These are phyloP conservation scores for Mycena citricolor DNA, from an alignment of 1,284 basidiomycete genomes.

Conservation along the genomic window DNA sequence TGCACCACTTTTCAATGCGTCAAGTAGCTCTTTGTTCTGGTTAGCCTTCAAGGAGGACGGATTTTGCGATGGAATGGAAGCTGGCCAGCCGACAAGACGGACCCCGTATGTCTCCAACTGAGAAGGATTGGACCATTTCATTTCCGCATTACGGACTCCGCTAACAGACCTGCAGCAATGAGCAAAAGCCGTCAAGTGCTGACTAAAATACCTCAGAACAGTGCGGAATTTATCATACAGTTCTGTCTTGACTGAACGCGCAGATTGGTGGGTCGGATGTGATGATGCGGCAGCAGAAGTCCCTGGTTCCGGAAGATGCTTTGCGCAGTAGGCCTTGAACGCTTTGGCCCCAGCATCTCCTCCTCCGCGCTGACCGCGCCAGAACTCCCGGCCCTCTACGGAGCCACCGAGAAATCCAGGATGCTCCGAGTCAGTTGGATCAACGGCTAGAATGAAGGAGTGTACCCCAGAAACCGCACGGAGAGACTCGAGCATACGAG, in stretches of 20 bases:
- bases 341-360: slow-evolving; percentile 54
- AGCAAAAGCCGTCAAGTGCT: slow-evolving; percentile 9
- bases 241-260: slow-evolving; percentile 16
- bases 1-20: slow-evolving; percentile 45
- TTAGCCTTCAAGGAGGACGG: slow-evolving; percentile 53
- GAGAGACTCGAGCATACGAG: slow-evolving; percentile 51
- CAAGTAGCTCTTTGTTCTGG: slow-evolving; percentile 54
- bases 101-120: slow-evolving; percentile 57
- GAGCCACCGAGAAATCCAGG: slow-evolving; percentile 64
- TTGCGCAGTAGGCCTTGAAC: slow-evolving; percentile 49
- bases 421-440: slow-evolving; percentile 46
- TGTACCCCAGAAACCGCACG: slow-evolving; percentile 49
- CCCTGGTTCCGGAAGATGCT: slow-evolving; percentile 15
- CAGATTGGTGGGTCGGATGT: slow-evolving; percentile 1
- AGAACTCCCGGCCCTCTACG: slow-evolving; percentile 58
- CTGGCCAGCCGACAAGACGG: slow-evolving; percentile 60
- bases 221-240: slow-evolving; percentile 24
- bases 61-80: slow-evolving; percentile 53
- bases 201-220: slow-evolving; percentile 20
- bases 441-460: slow-evolving; percentile 60
- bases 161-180: slow-evolving; percentile 53
- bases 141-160: slow-evolving; percentile 62
- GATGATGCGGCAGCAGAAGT: slow-evolving; percentile 15
- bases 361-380: slow-evolving; percentile 57
- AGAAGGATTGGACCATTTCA: slow-evolving; percentile 71